Evolutionary conservation across 2,329 filamentous ascomycete genomes (phyloP).

Genomic region (Neonectria punicea): DNA sequence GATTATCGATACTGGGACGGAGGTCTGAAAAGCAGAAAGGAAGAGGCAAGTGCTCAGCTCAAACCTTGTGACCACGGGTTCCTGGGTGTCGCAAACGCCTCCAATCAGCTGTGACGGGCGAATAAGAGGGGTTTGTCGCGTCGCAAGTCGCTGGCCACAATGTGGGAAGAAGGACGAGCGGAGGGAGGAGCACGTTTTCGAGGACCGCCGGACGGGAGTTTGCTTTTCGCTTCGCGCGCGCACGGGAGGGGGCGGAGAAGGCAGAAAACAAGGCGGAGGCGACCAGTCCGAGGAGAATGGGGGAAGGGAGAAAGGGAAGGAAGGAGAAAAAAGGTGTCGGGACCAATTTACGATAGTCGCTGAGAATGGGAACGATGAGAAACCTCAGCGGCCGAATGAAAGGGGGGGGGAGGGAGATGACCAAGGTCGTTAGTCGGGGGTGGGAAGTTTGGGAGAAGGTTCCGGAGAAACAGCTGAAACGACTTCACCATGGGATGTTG

Average conservation of each 20-base stretch:
- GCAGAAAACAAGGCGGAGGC: conserved; percentile 20
- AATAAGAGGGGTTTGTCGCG: conserved; percentile 25
- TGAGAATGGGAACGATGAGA: conserved; percentile 35
- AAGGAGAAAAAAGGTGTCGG: conserved; percentile 27
- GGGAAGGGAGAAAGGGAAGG: conserved; percentile 1
- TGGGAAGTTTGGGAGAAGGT: conserved; percentile 33
- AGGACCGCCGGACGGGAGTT: conserved; percentile 13
- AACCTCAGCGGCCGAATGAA: conserved; percentile 35
- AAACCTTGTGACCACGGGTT: conserved; percentile 47
- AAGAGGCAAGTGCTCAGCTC: conserved; percentile 52
- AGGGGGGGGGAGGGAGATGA: conserved; percentile 34
- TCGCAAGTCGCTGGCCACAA: conserved; percentile 31
- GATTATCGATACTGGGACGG: conserved; percentile 49
- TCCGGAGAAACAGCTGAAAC: conserved; percentile 42
- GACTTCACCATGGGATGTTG: conserved; percentile 28
- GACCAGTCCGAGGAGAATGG: conserved; percentile 31
- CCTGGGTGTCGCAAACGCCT: conserved; percentile 39
- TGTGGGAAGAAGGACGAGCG: conserved; percentile 21
- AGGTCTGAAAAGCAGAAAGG: conserved; percentile 51
- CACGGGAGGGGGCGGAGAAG: conserved; percentile 27
- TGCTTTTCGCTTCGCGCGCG: conserved; percentile 28
- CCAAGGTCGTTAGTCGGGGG: conserved; percentile 33
- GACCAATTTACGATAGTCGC: conserved; percentile 32
- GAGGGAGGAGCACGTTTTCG: conserved; percentile 27
- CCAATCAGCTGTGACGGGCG: conserved; percentile 27